These are phyloP conservation scores for Ganoderma sinense DNA, from an alignment of 1,284 basidiomycete genomes.

Conservation along the genomic window DNA sequence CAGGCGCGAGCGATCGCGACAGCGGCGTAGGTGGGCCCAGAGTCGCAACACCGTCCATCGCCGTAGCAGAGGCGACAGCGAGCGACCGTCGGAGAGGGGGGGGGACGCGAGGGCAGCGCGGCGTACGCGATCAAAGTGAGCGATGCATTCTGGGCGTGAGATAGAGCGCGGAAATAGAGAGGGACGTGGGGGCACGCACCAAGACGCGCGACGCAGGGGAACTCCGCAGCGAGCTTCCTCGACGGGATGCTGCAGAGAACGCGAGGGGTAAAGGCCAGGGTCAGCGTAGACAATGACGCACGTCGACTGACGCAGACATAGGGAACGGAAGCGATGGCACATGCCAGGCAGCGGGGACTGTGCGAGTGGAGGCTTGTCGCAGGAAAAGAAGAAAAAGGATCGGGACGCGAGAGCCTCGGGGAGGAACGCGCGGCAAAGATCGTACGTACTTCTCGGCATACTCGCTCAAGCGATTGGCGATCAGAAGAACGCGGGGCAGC, in stretches of 20 bases:
- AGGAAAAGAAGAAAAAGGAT: background rate
- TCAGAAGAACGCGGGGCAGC: conserved; percentile 48
- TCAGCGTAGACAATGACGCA: background rate
- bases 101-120: background rate
- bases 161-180: conserved; percentile 6
- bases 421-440: conserved; percentile 9
- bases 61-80: background rate
- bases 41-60: conserved; percentile 7
- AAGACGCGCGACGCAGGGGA: conserved; percentile 46
- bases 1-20: conserved; percentile 1
- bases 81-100: background rate
- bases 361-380: conserved; percentile 11
- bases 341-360: background rate
- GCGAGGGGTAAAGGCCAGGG: conserved; percentile 12
- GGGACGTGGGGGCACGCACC: conserved; percentile 37
- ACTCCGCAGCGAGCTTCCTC: conserved; percentile 41
- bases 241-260: conserved; percentile 41
- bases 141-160: background rate
- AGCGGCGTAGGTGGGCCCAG: conserved; percentile 1
- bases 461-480: conserved; percentile 54
- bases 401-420: conserved; percentile 22
- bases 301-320: conserved; percentile 3
- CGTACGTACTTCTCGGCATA: conserved; percentile 59
- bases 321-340: conserved; percentile 1
- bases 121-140: background rate